Base-by-base conservation (phyloP, 2,329 filamentous ascomycete genomes). In the Fusarium buharicum region DNA sequence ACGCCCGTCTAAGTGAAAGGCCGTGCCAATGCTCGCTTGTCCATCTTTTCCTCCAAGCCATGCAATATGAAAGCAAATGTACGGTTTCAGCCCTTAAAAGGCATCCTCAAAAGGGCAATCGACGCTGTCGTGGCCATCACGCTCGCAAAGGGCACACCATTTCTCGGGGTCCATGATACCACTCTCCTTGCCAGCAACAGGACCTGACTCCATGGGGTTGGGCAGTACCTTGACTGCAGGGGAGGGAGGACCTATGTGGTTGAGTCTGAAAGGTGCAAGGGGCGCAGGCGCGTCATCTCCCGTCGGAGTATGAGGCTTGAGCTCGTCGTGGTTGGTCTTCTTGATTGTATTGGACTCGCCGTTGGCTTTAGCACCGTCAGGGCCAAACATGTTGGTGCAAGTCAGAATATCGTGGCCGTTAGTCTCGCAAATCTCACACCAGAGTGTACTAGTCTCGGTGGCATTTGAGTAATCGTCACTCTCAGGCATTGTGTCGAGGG, bases 131-230 rank as follows among this genome's bases (percentile, higher is more conserved):
- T 99, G 95, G 13, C 95, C 95, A 72, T 99, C 95, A 61, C 92
- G 87, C 81, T 99, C 95, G 74, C 95, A 99, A 39, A 98, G 82
- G 14, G 95, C 95, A 77, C 95, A 99, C 95, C 95, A 99, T 78
- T 97, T 97, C 61, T 89, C 86, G 50, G 89, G 86, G 70, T 98
- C 92, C 64, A 94, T 82, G 41, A 91, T 79, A 1, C 90, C 90
- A 51, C 88, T 92, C 65, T 89, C 86, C 78, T 92, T 94, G 48
- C 91, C 91, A 5, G 91, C 89, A 20, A 92, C 84, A 2, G 91
- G 88, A 3, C 86, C 87, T 49, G 82, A 83, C 49, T 88, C 87
- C 80, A 86, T 85, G 8, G 83, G 84, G 69, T 87, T 88, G 4
- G 86, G 85, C 46, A 86, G 75, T 46, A 83, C 81, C 63, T 78